Evolutionary conservation across 176 grass and related monocot species (phyloP).

Genomic region (Carex scoparia): DNA sequence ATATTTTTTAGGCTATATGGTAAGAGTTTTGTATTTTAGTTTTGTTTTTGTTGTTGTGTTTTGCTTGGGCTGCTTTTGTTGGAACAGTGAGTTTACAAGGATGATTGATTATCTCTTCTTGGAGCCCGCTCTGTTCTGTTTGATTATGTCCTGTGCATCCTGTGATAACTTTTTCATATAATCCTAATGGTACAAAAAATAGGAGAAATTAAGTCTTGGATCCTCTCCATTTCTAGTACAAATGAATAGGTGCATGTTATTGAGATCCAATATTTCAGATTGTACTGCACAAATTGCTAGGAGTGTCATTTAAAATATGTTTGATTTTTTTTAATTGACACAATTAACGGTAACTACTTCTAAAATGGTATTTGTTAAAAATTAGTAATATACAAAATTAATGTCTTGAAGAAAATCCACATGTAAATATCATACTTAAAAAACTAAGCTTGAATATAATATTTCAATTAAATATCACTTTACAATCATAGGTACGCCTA

Average conservation of each 20-base stretch:
- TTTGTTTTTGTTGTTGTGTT: conserved; percentile 1
- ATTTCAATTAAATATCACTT: too few species aligned
- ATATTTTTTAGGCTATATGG: not conserved
- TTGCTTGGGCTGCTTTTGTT: conserved; percentile 5
- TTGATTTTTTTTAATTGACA: not conserved
- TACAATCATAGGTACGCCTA: too few species aligned
- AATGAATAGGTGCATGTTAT: not conserved
- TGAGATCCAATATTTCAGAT: not conserved
- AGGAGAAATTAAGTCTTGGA: not conserved
- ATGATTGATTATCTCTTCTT: conserved; percentile 10
- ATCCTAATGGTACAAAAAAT: not conserved
- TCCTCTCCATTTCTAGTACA: not conserved
- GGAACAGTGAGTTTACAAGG: not conserved
- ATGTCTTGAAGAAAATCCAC: too few species aligned
- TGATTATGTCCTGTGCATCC: conserved; percentile 27
- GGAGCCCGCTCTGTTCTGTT: not conserved
- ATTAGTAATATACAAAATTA: too few species aligned
- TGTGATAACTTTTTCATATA: not conserved
- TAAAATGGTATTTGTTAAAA: too few species aligned
- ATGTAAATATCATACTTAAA: too few species aligned
- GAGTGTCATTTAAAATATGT: not conserved
- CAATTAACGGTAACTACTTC: not conserved
- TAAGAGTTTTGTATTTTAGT: not conserved
- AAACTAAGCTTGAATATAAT: too few species aligned
- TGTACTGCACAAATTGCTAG: not conserved